phyloP scores from a whole-genome alignment of 2,329 filamentous ascomycete genomes.

The Paraconiothyrium brasiliense region DNA sequence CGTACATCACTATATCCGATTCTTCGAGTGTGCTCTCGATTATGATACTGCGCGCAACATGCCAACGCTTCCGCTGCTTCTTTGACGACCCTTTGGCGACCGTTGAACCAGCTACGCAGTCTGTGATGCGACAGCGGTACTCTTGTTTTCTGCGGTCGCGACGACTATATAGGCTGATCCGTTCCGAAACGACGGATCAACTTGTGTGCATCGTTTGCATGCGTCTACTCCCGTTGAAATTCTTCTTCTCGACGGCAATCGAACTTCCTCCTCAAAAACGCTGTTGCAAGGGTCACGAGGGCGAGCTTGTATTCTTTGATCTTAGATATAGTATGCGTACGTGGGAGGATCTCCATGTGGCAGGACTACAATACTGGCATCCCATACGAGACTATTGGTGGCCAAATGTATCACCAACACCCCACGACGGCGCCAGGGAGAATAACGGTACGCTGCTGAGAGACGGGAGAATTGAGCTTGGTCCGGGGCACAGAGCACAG shows the following conservation, averaged over 20 bases:
- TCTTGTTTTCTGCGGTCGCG: background rate
- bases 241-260: background rate
- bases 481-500: background rate
- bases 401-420: background rate
- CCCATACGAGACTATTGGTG: background rate
- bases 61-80: constrained; percentile 1
- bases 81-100: background rate
- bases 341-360: background rate
- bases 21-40: background rate
- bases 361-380: background rate
- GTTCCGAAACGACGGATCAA: background rate
- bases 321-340: background rate
- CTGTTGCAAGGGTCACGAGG: background rate
- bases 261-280: background rate
- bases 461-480: background rate
- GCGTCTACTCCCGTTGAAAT: background rate
- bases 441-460: background rate
- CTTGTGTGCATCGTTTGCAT: background rate
- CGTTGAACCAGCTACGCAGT: background rate
- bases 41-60: background rate
- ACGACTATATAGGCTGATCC: background rate
- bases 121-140: background rate
- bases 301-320: background rate
- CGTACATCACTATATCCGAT: background rate
- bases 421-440: no score